These are phyloP conservation scores for Meripilus lineatus DNA, from an alignment of 1,284 basidiomycete genomes.

Conservation along the genomic window DNA sequence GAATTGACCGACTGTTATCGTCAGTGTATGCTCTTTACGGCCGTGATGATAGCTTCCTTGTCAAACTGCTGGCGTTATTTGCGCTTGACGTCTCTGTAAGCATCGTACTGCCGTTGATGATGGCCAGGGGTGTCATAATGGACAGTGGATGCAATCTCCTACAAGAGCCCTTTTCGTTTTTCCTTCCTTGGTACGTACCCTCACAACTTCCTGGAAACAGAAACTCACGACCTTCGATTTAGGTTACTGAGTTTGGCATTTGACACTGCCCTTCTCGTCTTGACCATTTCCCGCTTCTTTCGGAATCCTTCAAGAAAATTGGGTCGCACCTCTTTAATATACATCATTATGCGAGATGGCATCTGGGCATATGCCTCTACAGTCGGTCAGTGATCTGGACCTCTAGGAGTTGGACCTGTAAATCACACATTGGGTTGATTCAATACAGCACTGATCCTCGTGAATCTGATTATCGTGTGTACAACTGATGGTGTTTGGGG, in stretches of 20 bases:
- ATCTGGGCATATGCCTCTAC: slow-evolving; percentile 36
- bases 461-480: too few species aligned
- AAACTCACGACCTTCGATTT: background rate
- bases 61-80: background rate
- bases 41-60: background rate
- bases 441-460: too few species aligned
- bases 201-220: slow-evolving; percentile 2
- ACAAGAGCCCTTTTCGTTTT: background rate
- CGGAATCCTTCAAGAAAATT: slow-evolving; percentile 16
- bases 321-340: slow-evolving; percentile 27
- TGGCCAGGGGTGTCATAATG: background rate
- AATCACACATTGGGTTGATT: too few species aligned
- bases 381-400: slow-evolving; percentile 15
- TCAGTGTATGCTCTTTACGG: slow-evolving; percentile 2
- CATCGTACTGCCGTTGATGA: background rate
- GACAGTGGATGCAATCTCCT: background rate
- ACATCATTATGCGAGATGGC: slow-evolving; percentile 31
- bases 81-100: background rate
- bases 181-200: slow-evolving; percentile 5
- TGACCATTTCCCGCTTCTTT: slow-evolving; percentile 30
- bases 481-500: too few species aligned
- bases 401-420: too few species aligned
- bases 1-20: background rate
- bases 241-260: slow-evolving; percentile 23
- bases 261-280: slow-evolving; percentile 28